Base-by-base conservation (phyloP, 1,284 basidiomycete species). In the Moesziomyces antarcticus region DNA sequence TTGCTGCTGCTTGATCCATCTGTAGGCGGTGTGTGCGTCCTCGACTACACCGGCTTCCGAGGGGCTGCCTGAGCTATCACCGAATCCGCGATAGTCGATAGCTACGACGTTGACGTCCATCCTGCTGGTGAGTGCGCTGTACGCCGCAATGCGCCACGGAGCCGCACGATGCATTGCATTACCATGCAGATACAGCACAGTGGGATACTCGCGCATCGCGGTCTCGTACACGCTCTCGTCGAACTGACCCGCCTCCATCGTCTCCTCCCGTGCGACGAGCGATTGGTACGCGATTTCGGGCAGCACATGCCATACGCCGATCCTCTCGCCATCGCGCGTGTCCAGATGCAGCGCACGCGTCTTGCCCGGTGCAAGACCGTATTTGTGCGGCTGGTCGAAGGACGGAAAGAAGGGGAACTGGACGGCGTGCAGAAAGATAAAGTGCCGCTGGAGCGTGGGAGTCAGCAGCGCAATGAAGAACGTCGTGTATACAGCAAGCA, bases 31-130 rank as follows among this genome's bases (percentile, higher is more conserved):
- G 25, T 89, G 87, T 1, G 93, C 93, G 80, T 98, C 96, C 4
- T 85, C 84, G 0, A 89, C 84, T 0, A 97, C 85, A 0, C 94
- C 96, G 14, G 85, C 84, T 82, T 95, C 91, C 11, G 88, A 89
- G 0, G 94, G 94, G 3, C 24, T 84, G 1, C 94, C 93, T 0
- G 89, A 88, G 57, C 93, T 94, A 81, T 98, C 94, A 0, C 87
- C 95, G 77, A 92, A 98, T 0, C 95, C 95, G n/a, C 93, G 89
- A 82, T 96, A 96, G 84, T 97, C 94, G 46, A 93, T 89, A 0
- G 90, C 90, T 21, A 97, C 85, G 2, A 97, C 90, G 81, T 96
- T 97, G 18, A 88, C 88, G 21, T 87, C 86, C 0, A 93, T 85
- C 1, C 90, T 87, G 1, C 89, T 87, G 0, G 91, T 87, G 70